A percentile compares a stretch with the other conserved stretches of the same genome.
Conservation (phyloP, 805 yeast species). For the Zygotorulaspora danielsina region DNA sequence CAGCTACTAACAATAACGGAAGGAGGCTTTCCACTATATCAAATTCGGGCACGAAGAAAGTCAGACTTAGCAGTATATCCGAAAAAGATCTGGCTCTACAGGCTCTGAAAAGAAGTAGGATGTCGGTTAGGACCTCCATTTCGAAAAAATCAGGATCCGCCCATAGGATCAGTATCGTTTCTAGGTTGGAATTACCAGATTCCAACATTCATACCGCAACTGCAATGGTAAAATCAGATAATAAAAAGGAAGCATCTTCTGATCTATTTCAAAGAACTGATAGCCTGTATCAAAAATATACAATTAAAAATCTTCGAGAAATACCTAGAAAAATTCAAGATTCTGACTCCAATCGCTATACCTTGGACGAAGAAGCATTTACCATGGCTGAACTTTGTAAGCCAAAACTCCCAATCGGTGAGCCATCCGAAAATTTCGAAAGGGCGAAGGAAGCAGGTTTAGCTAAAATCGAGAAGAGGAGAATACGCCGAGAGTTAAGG, state of each 20-base stretch:
- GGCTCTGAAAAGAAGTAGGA: conserved; percentile 31
- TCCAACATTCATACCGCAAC: conserved; percentile 17
- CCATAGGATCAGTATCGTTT: conserved; percentile 35
- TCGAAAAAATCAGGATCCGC: conserved; percentile 28
- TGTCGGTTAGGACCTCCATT: conserved; percentile 26
- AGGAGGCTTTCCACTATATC: conserved; percentile 29
- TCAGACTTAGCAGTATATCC: conserved; percentile 19
- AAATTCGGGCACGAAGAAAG: conserved; percentile 18
- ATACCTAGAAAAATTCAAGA: conserved; percentile 39
- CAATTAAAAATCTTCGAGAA: conserved; percentile 37
- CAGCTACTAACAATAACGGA: conserved; percentile 8
- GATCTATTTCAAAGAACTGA: conserved; percentile 24
- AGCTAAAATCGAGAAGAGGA: conserved; percentile 33
- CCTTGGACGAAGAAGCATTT: conserved; percentile 50
- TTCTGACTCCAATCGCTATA: conserved; percentile 41
- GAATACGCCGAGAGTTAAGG: conserved; percentile 38
- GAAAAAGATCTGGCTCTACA: conserved; percentile 30
- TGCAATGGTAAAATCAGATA: conserved; percentile 15
- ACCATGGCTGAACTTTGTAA: conserved; percentile 70
- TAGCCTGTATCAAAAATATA: conserved; percentile 30
- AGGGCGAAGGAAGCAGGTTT: conserved; percentile 52
- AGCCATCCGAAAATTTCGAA: conserved; percentile 52
- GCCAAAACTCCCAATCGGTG: conserved; percentile 63
- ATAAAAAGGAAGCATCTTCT: conserved; percentile 14
- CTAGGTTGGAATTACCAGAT: conserved; percentile 25